Conservation (phyloP, 176 grass and related monocot species). For the Aegilops bicornis region DNA sequence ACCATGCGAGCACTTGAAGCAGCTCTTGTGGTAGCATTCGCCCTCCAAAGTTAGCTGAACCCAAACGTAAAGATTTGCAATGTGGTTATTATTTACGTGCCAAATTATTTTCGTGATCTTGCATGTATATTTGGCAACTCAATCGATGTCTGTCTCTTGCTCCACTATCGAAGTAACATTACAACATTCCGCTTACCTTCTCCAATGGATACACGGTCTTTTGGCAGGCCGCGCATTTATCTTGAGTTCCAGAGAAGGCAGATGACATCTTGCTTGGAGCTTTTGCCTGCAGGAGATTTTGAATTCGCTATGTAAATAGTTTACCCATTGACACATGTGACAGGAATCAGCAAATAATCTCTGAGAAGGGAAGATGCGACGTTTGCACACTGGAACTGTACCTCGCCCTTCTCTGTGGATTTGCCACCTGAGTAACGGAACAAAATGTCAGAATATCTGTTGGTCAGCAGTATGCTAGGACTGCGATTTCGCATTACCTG, state of each 20-base stretch:
- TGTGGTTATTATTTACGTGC: neutral
- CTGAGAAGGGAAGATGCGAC: neutral
- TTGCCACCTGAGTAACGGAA: slow-evolving; percentile 34
- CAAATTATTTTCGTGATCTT: neutral
- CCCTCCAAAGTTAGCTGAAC: slow-evolving; percentile 74
- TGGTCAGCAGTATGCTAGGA: neutral
- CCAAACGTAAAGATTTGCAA: neutral
- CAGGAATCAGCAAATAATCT: neutral
- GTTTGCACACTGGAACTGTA: slow-evolving; percentile 16
- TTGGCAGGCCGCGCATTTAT: slow-evolving; percentile 90
- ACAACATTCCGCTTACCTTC: slow-evolving; percentile 52
- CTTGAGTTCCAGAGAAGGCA: slow-evolving; percentile 83
- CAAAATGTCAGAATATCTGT: slow-evolving; percentile 1
- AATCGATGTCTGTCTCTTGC: neutral
- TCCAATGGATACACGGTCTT: slow-evolving; percentile 93
- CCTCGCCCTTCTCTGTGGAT: slow-evolving; percentile 63
- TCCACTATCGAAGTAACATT: neutral
- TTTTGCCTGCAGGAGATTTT: slow-evolving; percentile 44
- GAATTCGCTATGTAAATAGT: neutral
- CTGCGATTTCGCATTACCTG: slow-evolving; percentile 34
- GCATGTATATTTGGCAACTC: neutral
- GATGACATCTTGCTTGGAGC: slow-evolving; percentile 83
- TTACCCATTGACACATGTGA: neutral
- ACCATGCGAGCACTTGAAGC: slow-evolving; percentile 91
- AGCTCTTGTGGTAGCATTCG: slow-evolving; percentile 85